Evolutionary conservation across 441 rosid species (phyloP).

Genomic region (Gossypium schwendimanii): DNA sequence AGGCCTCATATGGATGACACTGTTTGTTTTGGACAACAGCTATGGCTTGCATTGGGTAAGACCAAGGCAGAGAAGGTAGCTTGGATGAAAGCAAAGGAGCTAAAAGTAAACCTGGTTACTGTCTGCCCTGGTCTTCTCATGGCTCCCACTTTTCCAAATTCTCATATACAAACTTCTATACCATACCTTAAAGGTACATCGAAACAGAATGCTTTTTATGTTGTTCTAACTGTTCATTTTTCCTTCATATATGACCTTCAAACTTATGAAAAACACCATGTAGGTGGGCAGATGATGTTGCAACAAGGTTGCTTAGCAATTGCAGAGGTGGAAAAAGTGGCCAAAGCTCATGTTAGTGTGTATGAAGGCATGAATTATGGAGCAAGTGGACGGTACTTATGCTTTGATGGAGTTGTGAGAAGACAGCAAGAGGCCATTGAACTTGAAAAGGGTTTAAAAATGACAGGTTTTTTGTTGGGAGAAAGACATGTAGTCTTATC

Average conservation of each 20-base stretch:
- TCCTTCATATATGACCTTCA: no score
- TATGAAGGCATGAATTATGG: conserved; percentile 33
- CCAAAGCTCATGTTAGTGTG: conserved; percentile 28
- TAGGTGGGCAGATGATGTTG: conserved; percentile 31
- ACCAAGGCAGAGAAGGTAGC: conserved; percentile 32
- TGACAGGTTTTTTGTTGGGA: conserved; percentile 12
- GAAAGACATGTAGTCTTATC: conserved; percentile 1
- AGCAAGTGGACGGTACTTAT: conserved; percentile 30
- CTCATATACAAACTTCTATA: conserved; percentile 12
- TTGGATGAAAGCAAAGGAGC: conserved; percentile 31
- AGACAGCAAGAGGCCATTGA: conserved; percentile 22
- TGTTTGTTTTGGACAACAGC: conserved; percentile 21
- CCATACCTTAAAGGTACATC: conserved; percentile 38
- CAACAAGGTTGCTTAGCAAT: conserved; percentile 25
- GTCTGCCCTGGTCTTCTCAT: conserved; percentile 36
- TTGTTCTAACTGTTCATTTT: no score
- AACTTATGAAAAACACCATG: no score
- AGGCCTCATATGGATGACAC: background rate
- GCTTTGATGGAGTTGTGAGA: conserved; percentile 23
- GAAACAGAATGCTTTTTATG: background rate
- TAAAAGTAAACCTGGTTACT: conserved; percentile 30
- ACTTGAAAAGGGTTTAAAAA: conserved; percentile 23
- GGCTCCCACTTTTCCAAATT: conserved; percentile 24
- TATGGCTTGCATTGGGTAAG: conserved; percentile 40
- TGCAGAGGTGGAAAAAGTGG: conserved; percentile 24